phyloP scores from a whole-genome alignment of 306 rosid species.

The Canavalia gladiata region DNA sequence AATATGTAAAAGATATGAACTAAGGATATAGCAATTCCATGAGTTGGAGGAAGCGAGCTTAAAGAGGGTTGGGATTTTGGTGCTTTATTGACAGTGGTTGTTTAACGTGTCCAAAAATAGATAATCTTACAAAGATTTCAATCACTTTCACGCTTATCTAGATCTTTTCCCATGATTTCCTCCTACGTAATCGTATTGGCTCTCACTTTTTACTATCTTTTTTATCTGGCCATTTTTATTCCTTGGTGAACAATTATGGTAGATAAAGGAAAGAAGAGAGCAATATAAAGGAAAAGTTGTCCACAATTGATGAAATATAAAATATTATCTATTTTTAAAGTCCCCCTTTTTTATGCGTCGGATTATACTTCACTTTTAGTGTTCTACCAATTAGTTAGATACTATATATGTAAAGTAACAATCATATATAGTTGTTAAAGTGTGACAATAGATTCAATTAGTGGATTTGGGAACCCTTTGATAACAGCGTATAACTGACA shows the following conservation, averaged over 20 bases:
- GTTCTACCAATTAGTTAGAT: not conserved
- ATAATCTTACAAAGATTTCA: slow-evolving; percentile 36
- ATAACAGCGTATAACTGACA: not conserved
- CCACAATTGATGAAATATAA: slow-evolving; percentile 10
- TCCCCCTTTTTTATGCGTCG: not conserved
- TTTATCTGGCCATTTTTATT: slow-evolving; percentile 28
- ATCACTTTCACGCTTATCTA: slow-evolving; percentile 39
- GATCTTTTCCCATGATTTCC: slow-evolving; percentile 33
- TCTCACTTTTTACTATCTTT: not conserved
- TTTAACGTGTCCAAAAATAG: slow-evolving; percentile 37
- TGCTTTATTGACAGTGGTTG: not conserved
- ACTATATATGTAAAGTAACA: not conserved
- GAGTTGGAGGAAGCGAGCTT: not conserved
- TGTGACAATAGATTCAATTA: slow-evolving; percentile 6
- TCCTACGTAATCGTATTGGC: slow-evolving; percentile 1
- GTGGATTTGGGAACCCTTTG: not conserved
- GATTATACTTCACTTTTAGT: slow-evolving; percentile 18
- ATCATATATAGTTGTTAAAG: slow-evolving; percentile 25
- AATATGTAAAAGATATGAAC: not conserved
- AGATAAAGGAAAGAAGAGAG: not conserved
- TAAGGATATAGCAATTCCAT: not conserved
- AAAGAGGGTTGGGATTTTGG: slow-evolving; percentile 12
- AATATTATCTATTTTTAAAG: not conserved
- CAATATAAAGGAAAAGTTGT: slow-evolving; percentile 21
- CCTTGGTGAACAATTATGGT: slow-evolving; percentile 23